Percentiles rank a stretch among this genome's conserved stretches.
Evolutionary conservation across 1,284 basidiomycete species (phyloP).

Genomic region (Ustilago nuda): DNA sequence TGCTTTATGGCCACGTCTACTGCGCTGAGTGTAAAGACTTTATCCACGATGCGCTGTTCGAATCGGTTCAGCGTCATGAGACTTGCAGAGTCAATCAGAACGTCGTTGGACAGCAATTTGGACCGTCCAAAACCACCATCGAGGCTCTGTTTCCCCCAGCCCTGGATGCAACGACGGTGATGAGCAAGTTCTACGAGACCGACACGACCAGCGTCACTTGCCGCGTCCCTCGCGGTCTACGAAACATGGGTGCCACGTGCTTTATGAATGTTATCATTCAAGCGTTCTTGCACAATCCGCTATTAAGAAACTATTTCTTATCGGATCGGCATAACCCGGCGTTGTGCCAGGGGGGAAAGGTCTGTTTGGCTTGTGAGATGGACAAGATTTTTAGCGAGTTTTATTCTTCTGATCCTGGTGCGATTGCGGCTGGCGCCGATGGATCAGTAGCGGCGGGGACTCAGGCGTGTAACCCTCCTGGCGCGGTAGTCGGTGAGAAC

Average conservation of each 20-base stretch:
- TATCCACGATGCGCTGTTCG: slow-evolving; percentile 61
- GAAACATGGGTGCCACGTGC: slow-evolving; percentile 94
- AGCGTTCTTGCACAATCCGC: slow-evolving; percentile 89
- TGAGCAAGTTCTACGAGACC: slow-evolving; percentile 29
- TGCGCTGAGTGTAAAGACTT: slow-evolving; percentile 63
- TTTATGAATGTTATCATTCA: slow-evolving; percentile 94
- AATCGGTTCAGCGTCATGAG: slow-evolving; percentile 45
- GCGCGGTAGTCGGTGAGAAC: slow-evolving; percentile 60
- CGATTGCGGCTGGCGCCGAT: slow-evolving; percentile 1
- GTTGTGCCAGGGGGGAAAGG: slow-evolving; percentile 74
- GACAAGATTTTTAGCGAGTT: slow-evolving; percentile 86
- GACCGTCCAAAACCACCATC: slow-evolving; percentile 19
- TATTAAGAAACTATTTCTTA: slow-evolving; percentile 89
- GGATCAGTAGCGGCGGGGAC: slow-evolving; percentile 70
- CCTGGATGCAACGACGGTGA: background rate
- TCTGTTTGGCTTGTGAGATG: slow-evolving; percentile 94
- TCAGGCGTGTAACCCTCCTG: slow-evolving; percentile 68
- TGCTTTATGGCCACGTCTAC: slow-evolving; percentile 63
- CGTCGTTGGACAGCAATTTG: slow-evolving; percentile 34
- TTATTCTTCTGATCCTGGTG: slow-evolving; percentile 63
- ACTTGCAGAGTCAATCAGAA: slow-evolving; percentile 25
- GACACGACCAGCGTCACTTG: slow-evolving; percentile 25
- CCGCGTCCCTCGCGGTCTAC: slow-evolving; percentile 82
- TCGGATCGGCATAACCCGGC: slow-evolving; percentile 82
- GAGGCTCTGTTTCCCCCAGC: slow-evolving; percentile 26